A percentile compares a stretch with the other conserved stretches of the same genome.
Evolutionary conservation across 208 protist genomes (phyloP).

Genomic region (Trypanosoma lewisi): DNA sequence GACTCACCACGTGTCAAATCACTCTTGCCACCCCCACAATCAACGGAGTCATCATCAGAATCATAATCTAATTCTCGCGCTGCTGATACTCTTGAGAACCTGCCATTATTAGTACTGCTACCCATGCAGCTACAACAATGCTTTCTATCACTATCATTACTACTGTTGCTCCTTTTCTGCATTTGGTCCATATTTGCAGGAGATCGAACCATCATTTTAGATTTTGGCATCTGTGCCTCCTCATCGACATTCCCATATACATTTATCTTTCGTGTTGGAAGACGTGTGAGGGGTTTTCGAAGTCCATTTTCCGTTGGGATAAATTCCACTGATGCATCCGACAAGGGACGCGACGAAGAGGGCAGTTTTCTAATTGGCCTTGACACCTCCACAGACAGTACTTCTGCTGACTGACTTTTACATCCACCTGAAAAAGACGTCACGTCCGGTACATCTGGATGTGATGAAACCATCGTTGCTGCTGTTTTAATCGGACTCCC

Average conservation of each 20-base stretch:
- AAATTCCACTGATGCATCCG: not conserved
- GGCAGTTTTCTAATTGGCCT: not conserved
- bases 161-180: not conserved
- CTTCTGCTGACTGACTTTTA: constrained; percentile 5
- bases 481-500: not conserved
- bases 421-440: not conserved
- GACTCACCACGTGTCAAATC: not conserved
- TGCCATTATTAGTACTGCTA: not conserved
- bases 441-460: not conserved
- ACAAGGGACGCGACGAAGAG: not conserved
- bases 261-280: constrained; percentile 11
- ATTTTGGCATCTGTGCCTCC: constrained; percentile 11
- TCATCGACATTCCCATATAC: not conserved
- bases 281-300: constrained; percentile 2
- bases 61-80: not conserved
- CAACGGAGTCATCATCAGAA: not conserved
- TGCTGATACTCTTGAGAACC: too few relatives aligned
- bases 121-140: not conserved
- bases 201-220: not conserved
- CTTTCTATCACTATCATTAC: not conserved
- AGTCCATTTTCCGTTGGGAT: not conserved
- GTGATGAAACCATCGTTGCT: not conserved
- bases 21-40: not conserved
- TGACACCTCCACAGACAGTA: not conserved
- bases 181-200: not conserved